Evolutionary conservation across 345 rosid species (phyloP), one percentile per base, ranked within the genome.

Genomic region (Camelina hispida): DNA sequence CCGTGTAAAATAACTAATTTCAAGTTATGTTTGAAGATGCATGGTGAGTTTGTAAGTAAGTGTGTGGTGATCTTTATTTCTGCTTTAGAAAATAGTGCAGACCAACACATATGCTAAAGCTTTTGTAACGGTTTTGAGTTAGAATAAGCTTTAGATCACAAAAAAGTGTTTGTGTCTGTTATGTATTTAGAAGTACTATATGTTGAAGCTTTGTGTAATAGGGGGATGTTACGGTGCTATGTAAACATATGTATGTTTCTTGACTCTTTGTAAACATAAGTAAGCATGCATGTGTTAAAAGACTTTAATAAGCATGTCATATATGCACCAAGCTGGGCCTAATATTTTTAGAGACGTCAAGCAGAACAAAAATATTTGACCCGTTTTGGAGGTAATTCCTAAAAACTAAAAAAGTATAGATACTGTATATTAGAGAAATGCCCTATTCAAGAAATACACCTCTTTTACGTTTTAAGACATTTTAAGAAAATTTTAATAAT

Each of bases 81-180:
- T 53, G 53, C 22, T 47, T 78, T n/a, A 7, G 9, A 14, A 12
- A 71, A 64, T 47, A 14, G 62, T 50, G 67, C 77, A 59, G 73
- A 66, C 64, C 77, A 66, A 72, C 73, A 72, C 73, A 73, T 40
- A 44, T 63, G 61, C 61, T 76, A 22, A 64, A 70, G 77, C 67
- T 77, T 64, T 69, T 69, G 46, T 62, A 50, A 48, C 0, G 58
- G 35, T 10, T 76, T 53, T 76, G 59, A 20, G 62, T 68, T 60
- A 51, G 20, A 61, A 68, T 75, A 54, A 69, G 80, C 75, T 69
- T 62, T 76, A 69, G 65, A 34, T 76, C 52, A 46, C 18, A 54
- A 62, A 16, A 23, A 77, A 70, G 76, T 77, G 67, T 77, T 63
- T 77, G 76, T 56, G 76, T 63, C 40, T 63, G 66, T 55, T 69